Evolutionary conservation across 2,329 filamentous ascomycete species (phyloP), one percentile per base, ranked within the genome.

Genomic region (Penicillium sp.): DNA sequence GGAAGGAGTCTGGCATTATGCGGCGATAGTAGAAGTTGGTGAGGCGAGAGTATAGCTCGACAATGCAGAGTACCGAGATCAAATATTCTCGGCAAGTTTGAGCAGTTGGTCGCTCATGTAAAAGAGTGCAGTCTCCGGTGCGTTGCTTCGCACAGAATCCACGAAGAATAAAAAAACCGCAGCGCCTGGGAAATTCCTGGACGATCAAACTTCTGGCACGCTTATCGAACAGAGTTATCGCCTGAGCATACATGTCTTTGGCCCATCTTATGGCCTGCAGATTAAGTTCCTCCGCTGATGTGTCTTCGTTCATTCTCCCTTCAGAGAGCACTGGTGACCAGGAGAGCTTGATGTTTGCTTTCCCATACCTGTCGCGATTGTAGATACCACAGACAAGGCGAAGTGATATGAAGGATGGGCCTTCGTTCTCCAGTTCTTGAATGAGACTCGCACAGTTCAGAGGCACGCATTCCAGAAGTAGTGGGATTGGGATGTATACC

Each of bases 391-490:
- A 40, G 9, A 15, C 15, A 17, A 40, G 23, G 21, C 26, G 23
- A 8, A 40, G 37, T 24, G 27, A 36, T 23, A 4, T 4, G 7
- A 37, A 5, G 7, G 1, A 20, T 36, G 30, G 10, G 45, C 26
- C 18, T 9, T 36, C 41, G 10, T 46, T 20, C 13, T 45, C 40
- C 10, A 44, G 41, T 8, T 56, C 42, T 4, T 27, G 34, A 18
- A 46, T 32, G 23, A 42, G 6, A 20, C 15, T n/a, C 12, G 17
- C 33, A 4, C 18, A 18, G 15, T 36, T 18, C 33, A 20, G 15
- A 7, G 12, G 2, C 12, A 3, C 18, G 13, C 4, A 23, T 39
- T 3, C 1, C 12, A 39, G 1, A 18, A 23, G 10, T 7, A 23
- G 1, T 39, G 24, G 2, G 1, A 2, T 1, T 9, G 32, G 32